A percentile compares a stretch with the other conserved stretches of the same genome.
phyloP scores from a whole-genome alignment of 441 rosid genomes.

The Populus hybrid region DNA sequence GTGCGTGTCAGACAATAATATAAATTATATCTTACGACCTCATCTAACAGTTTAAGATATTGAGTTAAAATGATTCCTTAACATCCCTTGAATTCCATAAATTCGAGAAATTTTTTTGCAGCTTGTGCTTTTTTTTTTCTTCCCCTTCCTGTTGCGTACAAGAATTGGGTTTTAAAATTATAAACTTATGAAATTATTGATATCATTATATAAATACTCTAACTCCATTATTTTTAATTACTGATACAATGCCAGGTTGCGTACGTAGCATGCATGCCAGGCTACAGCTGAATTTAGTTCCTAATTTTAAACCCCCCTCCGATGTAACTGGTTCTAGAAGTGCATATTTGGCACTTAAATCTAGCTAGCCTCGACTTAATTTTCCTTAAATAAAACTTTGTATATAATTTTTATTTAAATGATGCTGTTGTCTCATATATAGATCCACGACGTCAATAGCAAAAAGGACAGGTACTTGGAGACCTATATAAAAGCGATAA shows the following conservation, averaged over 20 bases:
- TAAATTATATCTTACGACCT: no score
- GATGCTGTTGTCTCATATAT: neutral
- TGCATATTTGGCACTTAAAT: neutral
- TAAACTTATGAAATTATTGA: neutral
- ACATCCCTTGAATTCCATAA: no score
- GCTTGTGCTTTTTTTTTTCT: no score
- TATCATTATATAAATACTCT: neutral
- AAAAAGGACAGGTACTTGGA: neutral
- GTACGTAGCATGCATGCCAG: neutral
- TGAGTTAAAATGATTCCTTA: accelerated
- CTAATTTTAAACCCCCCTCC: neutral
- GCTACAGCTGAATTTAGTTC: neutral
- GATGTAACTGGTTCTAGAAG: constrained; percentile 6
- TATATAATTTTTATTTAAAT: neutral
- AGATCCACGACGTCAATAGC: neutral
- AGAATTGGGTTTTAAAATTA: neutral
- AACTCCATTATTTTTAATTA: neutral
- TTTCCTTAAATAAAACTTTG: neutral
- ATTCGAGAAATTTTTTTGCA: no score
- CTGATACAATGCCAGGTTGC: neutral
- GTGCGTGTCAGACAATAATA: no score
- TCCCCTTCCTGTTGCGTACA: neutral
- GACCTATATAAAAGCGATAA: neutral
- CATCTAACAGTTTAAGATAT: no score
- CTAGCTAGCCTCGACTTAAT: neutral